Evolutionary conservation across 2,329 filamentous ascomycete genomes (phyloP), one percentile per base, ranked within the genome.

Genomic region (Albifimbria verrucaria): DNA sequence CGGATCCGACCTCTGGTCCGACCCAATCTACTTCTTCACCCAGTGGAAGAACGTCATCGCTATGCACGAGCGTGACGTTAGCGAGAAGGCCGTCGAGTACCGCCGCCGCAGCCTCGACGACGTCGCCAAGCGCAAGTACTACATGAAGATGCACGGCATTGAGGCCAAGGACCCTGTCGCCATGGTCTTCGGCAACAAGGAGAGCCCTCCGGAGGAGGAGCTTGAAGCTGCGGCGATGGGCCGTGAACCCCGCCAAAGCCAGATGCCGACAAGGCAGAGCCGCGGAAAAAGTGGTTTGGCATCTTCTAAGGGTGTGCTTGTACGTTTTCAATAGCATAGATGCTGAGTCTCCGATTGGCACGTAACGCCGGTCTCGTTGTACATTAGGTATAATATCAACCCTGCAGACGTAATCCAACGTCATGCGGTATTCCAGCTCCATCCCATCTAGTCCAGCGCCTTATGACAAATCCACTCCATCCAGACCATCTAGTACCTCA

Each of bases 121-220:
- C 73, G 87, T 94, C 24, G 82, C 87, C 69, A 96, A 97, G 83
- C 82, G 93, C 63, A 83, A 83, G 56, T 86, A 89, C 70, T 99
- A 91, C 73, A 85, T 92, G 64, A 87, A 90, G 72, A 90, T 88
- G 55, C 91, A 96, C 76, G 92, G 91, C 10, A 70, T 96, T 65
- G 87, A 92, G 68, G 76, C 81, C 61, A 77, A 80, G 63, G 75
- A 81, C 49, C 78, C 78, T 26, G 77, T 86, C 62, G 76, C 67
- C 54, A 73, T 73, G 62, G 70, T 74, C 11, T 73, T 76, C 51
- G 72, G 68, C 42, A 68, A 69, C 57, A 65, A 68, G 49, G 65
- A 65, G 44, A 68, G 18, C 42, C 24, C 66, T 55, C 68, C 70
- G 32, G 69, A 68, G 25, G 65, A 67, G 49, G 65, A 71, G 52